phyloP scores from a whole-genome alignment of 805 yeast species.

The Wickerhamiella allomyrinae region DNA sequence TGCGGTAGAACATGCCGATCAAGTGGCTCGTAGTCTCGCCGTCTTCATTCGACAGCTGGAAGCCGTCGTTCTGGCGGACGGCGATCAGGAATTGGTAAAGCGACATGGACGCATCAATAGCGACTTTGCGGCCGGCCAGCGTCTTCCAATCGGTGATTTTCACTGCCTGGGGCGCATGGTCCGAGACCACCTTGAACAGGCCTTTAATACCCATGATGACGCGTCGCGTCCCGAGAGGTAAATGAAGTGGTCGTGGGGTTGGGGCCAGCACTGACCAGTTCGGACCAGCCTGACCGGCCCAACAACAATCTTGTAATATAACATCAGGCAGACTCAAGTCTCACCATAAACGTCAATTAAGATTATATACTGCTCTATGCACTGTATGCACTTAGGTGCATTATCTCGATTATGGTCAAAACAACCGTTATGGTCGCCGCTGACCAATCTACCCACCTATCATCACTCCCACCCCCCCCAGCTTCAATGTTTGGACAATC shows the following conservation, averaged over 20 bases:
- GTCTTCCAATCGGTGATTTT: slow-evolving; percentile 68
- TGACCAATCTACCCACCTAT: not conserved
- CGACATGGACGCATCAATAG: slow-evolving; percentile 83
- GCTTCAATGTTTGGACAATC: slow-evolving; percentile 8
- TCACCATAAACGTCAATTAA: no score
- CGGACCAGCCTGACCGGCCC: no score
- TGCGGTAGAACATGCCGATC: slow-evolving; percentile 93
- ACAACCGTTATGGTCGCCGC: no score
- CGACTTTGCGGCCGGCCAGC: slow-evolving; percentile 89
- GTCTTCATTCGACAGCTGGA: slow-evolving; percentile 66
- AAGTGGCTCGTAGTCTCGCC: slow-evolving; percentile 88
- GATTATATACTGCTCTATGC: no score
- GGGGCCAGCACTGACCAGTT: no score
- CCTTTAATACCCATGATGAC: slow-evolving; percentile 31
- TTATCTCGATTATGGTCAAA: no score
- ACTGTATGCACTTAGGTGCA: no score
- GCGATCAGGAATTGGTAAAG: slow-evolving; percentile 91
- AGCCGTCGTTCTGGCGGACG: slow-evolving; percentile 95
- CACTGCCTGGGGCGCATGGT: slow-evolving; percentile 77
- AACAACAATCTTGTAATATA: no score
- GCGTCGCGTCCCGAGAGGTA: not conserved
- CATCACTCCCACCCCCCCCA: no score
- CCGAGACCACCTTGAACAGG: slow-evolving; percentile 70
- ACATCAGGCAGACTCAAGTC: no score
- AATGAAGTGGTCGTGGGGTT: no score